Percentiles rank a stretch among this genome's conserved stretches.
Conservation (phyloP, 139 green algal genomes). For the Coccomyxa sp. region DNA sequence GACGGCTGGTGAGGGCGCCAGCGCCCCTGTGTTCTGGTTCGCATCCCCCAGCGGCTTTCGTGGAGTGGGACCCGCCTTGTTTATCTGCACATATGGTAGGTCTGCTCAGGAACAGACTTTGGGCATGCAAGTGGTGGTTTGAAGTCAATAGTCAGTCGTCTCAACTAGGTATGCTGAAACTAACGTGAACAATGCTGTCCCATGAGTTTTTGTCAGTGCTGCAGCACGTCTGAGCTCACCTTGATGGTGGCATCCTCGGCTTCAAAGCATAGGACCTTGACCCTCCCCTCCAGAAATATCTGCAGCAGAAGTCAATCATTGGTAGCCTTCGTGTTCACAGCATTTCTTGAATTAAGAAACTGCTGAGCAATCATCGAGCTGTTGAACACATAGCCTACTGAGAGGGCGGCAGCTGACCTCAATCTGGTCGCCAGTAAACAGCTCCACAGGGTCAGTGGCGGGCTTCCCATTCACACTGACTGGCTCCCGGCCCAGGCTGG, state of each 20-base stretch:
- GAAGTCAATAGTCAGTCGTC: no score
- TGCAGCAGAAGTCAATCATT: neutral
- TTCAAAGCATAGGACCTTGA: conserved; percentile 33
- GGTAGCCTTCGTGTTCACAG: neutral
- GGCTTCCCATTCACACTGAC: conserved; percentile 31
- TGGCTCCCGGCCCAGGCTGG: conserved; percentile 33
- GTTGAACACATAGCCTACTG: no score
- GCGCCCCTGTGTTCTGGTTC: neutral
- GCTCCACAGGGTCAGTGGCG: conserved; percentile 22
- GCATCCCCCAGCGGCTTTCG: neutral
- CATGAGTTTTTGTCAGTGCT: no score
- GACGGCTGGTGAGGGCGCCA: neutral
- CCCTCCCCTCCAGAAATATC: conserved; percentile 33
- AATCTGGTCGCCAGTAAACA: conserved; percentile 38
- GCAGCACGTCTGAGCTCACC: neutral
- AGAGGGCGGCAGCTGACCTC: conserved; percentile 16
- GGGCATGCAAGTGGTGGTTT: no score
- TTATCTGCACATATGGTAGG: neutral
- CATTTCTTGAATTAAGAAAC: neutral
- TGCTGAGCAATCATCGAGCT: neutral
- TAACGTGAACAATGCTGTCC: no score
- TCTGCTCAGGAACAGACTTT: no score
- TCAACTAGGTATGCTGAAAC: no score
- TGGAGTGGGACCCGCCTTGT: neutral
- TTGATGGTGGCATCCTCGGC: conserved; percentile 29